These are phyloP conservation scores for Auriculariales sp. DNA, from an alignment of 768 basidiomycete species.

Conservation along the genomic window DNA sequence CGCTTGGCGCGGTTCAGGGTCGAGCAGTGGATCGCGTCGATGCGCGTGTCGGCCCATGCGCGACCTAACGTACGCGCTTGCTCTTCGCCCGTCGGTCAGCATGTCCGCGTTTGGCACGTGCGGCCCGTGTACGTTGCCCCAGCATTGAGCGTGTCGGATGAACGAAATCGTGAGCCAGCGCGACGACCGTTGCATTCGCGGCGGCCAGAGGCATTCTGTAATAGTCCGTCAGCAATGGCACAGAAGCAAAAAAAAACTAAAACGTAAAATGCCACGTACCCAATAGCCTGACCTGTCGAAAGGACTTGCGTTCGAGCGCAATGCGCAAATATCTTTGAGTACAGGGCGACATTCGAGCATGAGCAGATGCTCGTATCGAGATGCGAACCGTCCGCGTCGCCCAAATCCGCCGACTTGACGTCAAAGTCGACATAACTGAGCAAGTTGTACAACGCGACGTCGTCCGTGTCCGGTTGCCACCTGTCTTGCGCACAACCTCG, in stretches of 20 bases:
- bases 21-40: not conserved
- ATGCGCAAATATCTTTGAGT: not conserved
- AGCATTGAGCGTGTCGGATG: not conserved
- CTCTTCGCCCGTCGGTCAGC: not conserved
- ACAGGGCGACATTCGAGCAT: not conserved
- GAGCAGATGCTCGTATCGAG: not conserved
- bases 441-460: not conserved
- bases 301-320: not conserved
- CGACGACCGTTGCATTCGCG: conserved; percentile 63
- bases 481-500: not conserved
- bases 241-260: too few species aligned
- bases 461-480: not conserved
- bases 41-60: not conserved
- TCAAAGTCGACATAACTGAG: not conserved
- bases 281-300: not conserved
- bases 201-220: conserved; percentile 21
- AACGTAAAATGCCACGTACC: not conserved
- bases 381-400: not conserved
- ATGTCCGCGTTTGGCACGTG: not conserved
- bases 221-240: not conserved
- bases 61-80: not conserved
- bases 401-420: not conserved
- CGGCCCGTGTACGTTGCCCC: not conserved
- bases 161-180: conserved; percentile 42
- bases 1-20: not conserved